Percentiles rank a stretch among this genome's conserved stretches.
Conservation (phyloP, 192 early-diverging fungal species). For the Obelidium mucronatum region DNA sequence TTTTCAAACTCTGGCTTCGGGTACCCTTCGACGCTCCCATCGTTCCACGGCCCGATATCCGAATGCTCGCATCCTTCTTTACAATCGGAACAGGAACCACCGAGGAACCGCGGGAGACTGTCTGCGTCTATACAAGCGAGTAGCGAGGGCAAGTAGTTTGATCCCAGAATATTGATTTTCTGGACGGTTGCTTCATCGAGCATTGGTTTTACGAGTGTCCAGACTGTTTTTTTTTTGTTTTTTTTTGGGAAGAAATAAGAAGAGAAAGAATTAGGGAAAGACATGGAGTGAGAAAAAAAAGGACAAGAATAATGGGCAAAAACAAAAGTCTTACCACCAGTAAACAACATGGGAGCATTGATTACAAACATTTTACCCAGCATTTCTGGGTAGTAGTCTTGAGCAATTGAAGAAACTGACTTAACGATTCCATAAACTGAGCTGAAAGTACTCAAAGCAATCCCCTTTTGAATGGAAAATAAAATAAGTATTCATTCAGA, state of each 20-base stretch:
- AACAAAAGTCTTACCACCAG: conserved; percentile 37
- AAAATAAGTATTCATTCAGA: neutral
- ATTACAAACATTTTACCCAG: conserved; percentile 91
- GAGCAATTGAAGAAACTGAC: conserved; percentile 82
- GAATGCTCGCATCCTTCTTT: conserved; percentile 51
- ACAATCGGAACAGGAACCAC: conserved; percentile 52
- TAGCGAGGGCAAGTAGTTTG: conserved; percentile 49
- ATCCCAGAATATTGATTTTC: conserved; percentile 60
- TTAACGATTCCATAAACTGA: conserved; percentile 72
- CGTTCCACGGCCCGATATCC: conserved; percentile 65
- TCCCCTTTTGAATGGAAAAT: conserved; percentile 48
- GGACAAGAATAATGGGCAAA: neutral
- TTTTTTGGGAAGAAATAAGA: neutral
- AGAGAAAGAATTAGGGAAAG: conserved; percentile 41
- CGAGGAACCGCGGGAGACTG: conserved; percentile 49
- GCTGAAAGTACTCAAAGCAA: conserved; percentile 78
- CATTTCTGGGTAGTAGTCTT: conserved; percentile 95
- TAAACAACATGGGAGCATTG: conserved; percentile 91
- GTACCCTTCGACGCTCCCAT: conserved; percentile 58
- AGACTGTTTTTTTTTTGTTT: too few relatives aligned
- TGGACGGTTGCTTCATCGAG: conserved; percentile 61
- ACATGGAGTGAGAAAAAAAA: neutral
- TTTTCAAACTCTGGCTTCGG: conserved; percentile 53
- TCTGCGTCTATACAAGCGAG: conserved; percentile 54
- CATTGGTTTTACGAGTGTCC: conserved; percentile 55